These are phyloP conservation scores for Pseudogymnoascus verrucosus DNA, from an alignment of 2,329 filamentous ascomycete species.

Conservation along the genomic window DNA sequence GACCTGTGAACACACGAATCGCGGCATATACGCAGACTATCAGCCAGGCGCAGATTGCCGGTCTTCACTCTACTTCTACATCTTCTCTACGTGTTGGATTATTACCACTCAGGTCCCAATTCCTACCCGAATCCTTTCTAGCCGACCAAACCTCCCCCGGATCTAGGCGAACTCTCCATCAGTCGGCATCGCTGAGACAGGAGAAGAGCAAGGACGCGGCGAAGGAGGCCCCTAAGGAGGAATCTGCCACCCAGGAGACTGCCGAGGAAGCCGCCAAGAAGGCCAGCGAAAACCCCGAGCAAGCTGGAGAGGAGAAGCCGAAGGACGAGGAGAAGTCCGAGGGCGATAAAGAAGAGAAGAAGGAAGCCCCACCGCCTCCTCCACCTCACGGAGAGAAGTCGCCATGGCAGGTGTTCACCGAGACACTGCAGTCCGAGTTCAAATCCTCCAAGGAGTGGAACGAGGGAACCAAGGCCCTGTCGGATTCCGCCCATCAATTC, in stretches of 20 bases:
- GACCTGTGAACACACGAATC: slow-evolving; percentile 24
- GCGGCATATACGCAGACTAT: slow-evolving; percentile 28
- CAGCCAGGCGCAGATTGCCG: slow-evolving; percentile 25
- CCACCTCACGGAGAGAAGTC: slow-evolving; percentile 98
- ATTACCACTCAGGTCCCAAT: slow-evolving; percentile 26
- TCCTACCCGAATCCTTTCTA: slow-evolving; percentile 29
- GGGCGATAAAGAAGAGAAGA: slow-evolving; percentile 41
- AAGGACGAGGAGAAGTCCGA: slow-evolving; percentile 38
- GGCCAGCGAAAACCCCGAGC: slow-evolving; percentile 30
- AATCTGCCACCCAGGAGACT: slow-evolving; percentile 16
- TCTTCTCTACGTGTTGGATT: slow-evolving; percentile 24
- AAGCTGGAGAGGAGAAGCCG: slow-evolving; percentile 31
- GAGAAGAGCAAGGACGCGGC: slow-evolving; percentile 15
- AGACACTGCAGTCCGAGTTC: slow-evolving; percentile 91
- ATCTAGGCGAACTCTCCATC: slow-evolving; percentile 20
- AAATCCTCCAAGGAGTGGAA: slow-evolving; percentile 99
- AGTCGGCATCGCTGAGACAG: slow-evolving; percentile 19
- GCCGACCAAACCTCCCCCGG: slow-evolving; percentile 9
- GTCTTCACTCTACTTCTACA: slow-evolving; percentile 22
- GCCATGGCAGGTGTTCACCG: slow-evolving; percentile 96
- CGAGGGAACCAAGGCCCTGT: slow-evolving; percentile 91
- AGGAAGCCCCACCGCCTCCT: slow-evolving; percentile 67
- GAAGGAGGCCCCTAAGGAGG: slow-evolving; percentile 9
- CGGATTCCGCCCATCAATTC: slow-evolving; percentile 82
- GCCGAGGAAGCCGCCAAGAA: slow-evolving; percentile 27